Evolutionary conservation across 2,329 filamentous ascomycete species (phyloP).

Genomic region (Macrophomina phaseolina): DNA sequence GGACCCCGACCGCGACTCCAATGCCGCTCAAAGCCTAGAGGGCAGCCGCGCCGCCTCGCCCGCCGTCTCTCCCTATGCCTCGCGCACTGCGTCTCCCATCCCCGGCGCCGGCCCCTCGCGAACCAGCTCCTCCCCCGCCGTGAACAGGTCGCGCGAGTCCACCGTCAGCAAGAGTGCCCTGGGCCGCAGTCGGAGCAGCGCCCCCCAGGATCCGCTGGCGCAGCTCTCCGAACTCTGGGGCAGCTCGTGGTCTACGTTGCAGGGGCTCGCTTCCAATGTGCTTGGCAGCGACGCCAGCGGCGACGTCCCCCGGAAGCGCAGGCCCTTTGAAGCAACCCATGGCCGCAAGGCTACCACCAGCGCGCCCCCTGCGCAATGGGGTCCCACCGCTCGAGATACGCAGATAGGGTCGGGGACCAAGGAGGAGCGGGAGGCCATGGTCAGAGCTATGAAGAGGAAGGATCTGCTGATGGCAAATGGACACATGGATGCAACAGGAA

Average conservation of each 20-base stretch:
- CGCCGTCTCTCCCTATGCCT: conserved; percentile 45
- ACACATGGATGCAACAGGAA: conserved; percentile 51
- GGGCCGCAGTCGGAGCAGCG: conserved; percentile 28
- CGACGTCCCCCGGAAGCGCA: conserved; percentile 39
- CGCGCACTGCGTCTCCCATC: conserved; percentile 49
- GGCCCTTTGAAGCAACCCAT: conserved; percentile 37
- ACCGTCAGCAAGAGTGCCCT: conserved; percentile 10
- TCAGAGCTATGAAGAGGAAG: conserved; percentile 57
- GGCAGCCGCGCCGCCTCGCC: conserved; percentile 39
- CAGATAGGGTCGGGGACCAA: conserved; percentile 52
- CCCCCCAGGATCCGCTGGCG: conserved; percentile 36
- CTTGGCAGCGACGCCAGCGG: conserved; percentile 41
- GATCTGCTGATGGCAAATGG: conserved; percentile 53
- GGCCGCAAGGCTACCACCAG: conserved; percentile 42
- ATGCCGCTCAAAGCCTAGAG: conserved; percentile 6
- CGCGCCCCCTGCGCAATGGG: conserved; percentile 55
- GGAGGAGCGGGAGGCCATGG: conserved; percentile 53
- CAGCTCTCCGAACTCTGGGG: conserved; percentile 54
- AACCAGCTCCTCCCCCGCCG: conserved; percentile 35
- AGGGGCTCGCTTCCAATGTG: conserved; percentile 56
- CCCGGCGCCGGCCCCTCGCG: conserved; percentile 46
- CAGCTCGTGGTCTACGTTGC: conserved; percentile 55
- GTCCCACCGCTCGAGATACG: conserved; percentile 46
- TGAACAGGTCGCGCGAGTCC: conserved; percentile 5
- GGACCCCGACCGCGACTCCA: conserved; percentile 31